Base-by-base conservation (phyloP, 768 basidiomycete genomes). In the Erythrobasidium yunnanense region DNA sequence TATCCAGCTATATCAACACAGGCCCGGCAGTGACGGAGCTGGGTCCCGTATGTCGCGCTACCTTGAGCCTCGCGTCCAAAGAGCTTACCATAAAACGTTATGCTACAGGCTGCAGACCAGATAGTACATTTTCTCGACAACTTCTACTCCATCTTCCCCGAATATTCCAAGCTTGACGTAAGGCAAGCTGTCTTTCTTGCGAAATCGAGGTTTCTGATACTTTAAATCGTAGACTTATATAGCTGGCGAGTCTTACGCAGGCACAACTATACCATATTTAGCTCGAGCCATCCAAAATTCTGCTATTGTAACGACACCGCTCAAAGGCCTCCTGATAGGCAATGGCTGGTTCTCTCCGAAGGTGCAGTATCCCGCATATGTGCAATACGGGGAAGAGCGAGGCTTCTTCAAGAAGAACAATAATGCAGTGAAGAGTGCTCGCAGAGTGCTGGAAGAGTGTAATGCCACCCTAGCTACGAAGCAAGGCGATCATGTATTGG, bases 311-410 rank as follows among this genome's bases (percentile, higher is more conserved):
- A 13, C 68, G 3, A 52, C 65, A 0, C 65, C 15, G 6, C 69
- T 74, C n/a, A 69, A 70, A 29, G 95, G 95, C 1, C 77, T 82
- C 18, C 90, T 93, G 0, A 95, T 99, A 38, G 95, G 95, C 23
- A 99, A 99, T 75, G 92, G 92, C 1, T 99, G 95, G 95, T 92
- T 96, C 52, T 91, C 95, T 74, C 85, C 85, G 13, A 47, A n/a
- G 20, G 27, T 23, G 8, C 67, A 99, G 77, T 99, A 97, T 75
- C 84, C 87, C 17, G 81, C 90, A 17, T 97, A 88, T 75, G 78
- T 90, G 46, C 90, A 95, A 69, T 97, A 85, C 73, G 85, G 84
- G 1, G 81, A 87, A 51, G 84, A 87, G 72, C 83, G 86, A 34
- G 86, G 87, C 1, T 76, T 96, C 32, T 75, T 97, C 56, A 85